Percentiles rank a stretch among this genome's conserved stretches.
phyloP scores from a whole-genome alignment of 164 flowering plant species.

The Tetrastigma voinierianum region DNA sequence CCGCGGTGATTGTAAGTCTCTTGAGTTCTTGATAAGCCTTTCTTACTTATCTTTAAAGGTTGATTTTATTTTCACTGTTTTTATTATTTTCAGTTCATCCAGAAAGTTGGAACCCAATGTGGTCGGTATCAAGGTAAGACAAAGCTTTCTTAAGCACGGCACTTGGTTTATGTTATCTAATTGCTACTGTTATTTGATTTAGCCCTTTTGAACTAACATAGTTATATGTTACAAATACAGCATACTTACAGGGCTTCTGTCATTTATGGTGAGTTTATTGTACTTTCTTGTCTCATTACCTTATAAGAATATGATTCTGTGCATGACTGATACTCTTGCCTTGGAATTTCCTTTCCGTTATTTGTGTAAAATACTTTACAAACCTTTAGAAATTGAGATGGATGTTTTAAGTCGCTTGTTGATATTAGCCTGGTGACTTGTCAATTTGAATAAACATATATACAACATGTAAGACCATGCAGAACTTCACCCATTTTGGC shows the following conservation, averaged over 20 bases:
- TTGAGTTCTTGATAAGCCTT: background rate
- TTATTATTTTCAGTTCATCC: constrained; percentile 74
- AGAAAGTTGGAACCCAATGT: constrained; percentile 99
- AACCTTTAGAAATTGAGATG: background rate
- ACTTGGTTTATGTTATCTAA: background rate
- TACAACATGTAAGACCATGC: no score
- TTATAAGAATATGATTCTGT: background rate
- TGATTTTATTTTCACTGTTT: constrained; percentile 4
- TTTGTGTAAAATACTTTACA: background rate
- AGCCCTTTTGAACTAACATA: constrained; percentile 14
- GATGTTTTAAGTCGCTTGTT: background rate
- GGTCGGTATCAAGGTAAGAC: constrained; percentile 93
- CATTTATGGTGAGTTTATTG: constrained; percentile 83
- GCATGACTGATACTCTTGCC: background rate
- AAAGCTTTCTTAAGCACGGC: background rate
- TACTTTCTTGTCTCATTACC: constrained; percentile 5
- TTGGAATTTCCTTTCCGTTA: background rate
- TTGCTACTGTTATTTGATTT: background rate
- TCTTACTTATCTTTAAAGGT: background rate
- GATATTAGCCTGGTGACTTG: no score
- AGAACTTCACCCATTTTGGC: no score
- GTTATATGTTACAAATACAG: constrained; percentile 50
- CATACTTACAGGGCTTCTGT: constrained; percentile 94
- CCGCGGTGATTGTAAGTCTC: constrained; percentile 94
- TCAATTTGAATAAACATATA: no score